Percentiles rank a stretch among this genome's conserved stretches.
Conservation (phyloP, 371 early-diverging fungal genomes). For the Nosema muscidifuracis region DNA sequence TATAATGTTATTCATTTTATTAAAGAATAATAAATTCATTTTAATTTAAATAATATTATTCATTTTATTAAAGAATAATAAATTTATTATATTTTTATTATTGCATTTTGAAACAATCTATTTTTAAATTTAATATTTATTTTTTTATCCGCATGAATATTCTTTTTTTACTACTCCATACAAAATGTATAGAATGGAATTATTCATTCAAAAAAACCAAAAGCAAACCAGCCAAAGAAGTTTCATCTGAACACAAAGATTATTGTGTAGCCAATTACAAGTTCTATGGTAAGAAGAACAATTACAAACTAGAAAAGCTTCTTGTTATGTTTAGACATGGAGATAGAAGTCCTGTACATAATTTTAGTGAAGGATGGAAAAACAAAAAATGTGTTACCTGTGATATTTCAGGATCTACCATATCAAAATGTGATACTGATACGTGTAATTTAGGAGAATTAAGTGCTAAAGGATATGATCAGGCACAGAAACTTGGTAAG, state of each 20-base stretch:
- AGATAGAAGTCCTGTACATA: slow-evolving; percentile 49
- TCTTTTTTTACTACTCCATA: not conserved
- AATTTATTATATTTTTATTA: too few relatives aligned
- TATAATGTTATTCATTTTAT: too few relatives aligned
- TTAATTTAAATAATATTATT: too few relatives aligned
- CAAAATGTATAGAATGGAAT: not conserved
- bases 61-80: too few relatives aligned
- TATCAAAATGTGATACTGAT: slow-evolving; percentile 32
- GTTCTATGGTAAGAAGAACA: slow-evolving; percentile 6
- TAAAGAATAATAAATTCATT: too few relatives aligned
- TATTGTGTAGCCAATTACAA: slow-evolving; percentile 24
- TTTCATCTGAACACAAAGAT: not conserved
- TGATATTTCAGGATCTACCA: not conserved
- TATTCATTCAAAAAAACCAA: not conserved
- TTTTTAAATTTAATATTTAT: not conserved
- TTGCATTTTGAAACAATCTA: too few relatives aligned
- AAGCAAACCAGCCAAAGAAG: not conserved
- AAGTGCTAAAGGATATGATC: slow-evolving; percentile 53
- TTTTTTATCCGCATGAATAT: too few relatives aligned
- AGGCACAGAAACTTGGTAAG: slow-evolving; percentile 49
- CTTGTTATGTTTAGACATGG: slow-evolving; percentile 60
- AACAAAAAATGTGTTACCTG: slow-evolving; percentile 49
- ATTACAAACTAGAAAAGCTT: slow-evolving; percentile 32
- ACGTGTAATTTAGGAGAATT: slow-evolving; percentile 45
- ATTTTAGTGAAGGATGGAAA: slow-evolving; percentile 27